A percentile compares a stretch with the other conserved stretches of the same genome.
Conservation (phyloP, 129 eudicot genomes). For the Pulicaria dysenterica region DNA sequence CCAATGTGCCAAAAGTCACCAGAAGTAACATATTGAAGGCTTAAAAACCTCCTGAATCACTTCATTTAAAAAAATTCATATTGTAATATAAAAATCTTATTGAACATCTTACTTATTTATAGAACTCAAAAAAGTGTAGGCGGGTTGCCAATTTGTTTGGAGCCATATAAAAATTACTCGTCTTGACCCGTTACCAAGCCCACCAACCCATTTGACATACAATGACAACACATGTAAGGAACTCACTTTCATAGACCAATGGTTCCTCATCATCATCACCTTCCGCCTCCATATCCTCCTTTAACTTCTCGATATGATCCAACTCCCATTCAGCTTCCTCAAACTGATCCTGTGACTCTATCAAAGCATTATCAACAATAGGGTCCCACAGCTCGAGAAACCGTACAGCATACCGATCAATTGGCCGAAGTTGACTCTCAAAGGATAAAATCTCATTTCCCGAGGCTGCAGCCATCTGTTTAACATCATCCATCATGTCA, state of each 20-base stretch:
- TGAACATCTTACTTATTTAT: neutral
- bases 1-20: too few relatives aligned
- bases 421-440: slow-evolving; percentile 88
- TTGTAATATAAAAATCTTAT: too few relatives aligned
- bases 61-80: too few relatives aligned
- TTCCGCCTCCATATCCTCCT: slow-evolving; percentile 99
- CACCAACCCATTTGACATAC: neutral
- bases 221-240: neutral
- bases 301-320: slow-evolving; percentile 93
- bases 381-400: slow-evolving; percentile 96
- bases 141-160: neutral
- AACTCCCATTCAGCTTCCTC: slow-evolving; percentile 97
- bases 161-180: neutral
- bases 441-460: slow-evolving; percentile 81
- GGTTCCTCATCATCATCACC: slow-evolving; percentile 97
- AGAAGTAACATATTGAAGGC: too few relatives aligned
- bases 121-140: neutral
- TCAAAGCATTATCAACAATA: slow-evolving; percentile 63
- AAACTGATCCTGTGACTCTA: slow-evolving; percentile 52
- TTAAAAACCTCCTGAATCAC: too few relatives aligned
- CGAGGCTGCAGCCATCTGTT: slow-evolving; percentile 88
- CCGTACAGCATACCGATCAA: slow-evolving; percentile 91
- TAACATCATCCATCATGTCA: slow-evolving; percentile 95
- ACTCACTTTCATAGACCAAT: slow-evolving; percentile 90
- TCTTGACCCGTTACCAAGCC: neutral